Conservation (phyloP, 78 protist genomes). For the Paratrimastix pyriformis region DNA sequence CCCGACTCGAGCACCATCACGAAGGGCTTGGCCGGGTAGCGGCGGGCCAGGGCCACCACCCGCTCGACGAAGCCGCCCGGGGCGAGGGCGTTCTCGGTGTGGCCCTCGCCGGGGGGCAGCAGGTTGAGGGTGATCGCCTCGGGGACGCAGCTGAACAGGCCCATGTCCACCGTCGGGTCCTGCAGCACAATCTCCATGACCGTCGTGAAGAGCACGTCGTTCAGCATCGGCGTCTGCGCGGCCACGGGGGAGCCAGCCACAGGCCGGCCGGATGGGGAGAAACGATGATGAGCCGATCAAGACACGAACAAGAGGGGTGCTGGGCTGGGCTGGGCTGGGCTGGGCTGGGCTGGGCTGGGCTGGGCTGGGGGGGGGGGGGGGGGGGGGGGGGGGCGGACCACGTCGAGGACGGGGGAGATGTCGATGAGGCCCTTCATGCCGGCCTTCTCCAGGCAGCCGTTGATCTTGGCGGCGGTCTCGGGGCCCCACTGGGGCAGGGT, state of each 20-base stretch:
- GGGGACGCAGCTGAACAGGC: constrained; percentile 20
- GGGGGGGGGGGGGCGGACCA: no score
- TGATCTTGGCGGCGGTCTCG: not conserved
- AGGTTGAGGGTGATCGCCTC: constrained; percentile 13
- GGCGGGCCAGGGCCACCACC: not conserved
- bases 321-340: not conserved
- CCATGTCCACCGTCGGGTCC: not conserved
- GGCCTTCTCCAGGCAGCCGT: not conserved
- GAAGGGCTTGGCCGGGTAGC: not conserved
- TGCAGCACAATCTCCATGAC: constrained; percentile 5
- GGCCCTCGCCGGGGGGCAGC: not conserved
- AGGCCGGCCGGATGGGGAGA: not conserved
- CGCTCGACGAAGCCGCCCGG: not conserved
- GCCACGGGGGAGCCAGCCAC: constrained; percentile 7
- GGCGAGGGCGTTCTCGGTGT: not conserved
- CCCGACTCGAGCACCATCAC: constrained; percentile 2
- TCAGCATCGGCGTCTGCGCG: constrained; percentile 16
- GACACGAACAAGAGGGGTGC: no score
- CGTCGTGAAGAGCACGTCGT: not conserved
- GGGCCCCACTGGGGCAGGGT: not conserved
- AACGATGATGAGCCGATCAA: not conserved
- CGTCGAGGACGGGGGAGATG: constrained; percentile 4
- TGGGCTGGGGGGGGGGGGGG: no score
- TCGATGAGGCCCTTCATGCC: not conserved
- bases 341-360: not conserved